Base-by-base conservation (phyloP, 148 eudicot genomes). In the Vaccinium myrtillus region DNA sequence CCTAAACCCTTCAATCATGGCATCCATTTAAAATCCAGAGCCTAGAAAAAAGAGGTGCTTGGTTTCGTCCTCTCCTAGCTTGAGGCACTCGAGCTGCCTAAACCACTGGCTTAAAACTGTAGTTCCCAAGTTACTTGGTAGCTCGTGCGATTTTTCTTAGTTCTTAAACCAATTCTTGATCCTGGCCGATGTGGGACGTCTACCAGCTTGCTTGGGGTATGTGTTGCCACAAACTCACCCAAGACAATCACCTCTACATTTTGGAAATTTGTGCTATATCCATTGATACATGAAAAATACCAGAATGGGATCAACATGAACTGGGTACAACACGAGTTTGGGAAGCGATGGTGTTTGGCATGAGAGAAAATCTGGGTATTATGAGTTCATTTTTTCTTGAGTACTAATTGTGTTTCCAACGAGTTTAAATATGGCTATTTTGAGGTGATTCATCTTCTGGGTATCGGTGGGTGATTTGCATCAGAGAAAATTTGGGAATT, bases 341-440 rank as follows among this genome's bases (percentile, higher is more conserved):
- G 83, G 30, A 54, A 36, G 23, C n/a, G 32, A 1, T 46, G 11
- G 8, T 81, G 75, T 81, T 81, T 61, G 83, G 75, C 54, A 80
- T 48, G 75, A 25, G 27, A 48, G 55, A 77, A 59, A 65, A 43
- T 80, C 18, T 69, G 23, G 81, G 43, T 27, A 5, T 78, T 54
- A 6, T 6, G 46, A 54, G 65, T 46, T 51, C 48, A 30, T 27
- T 25, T 11, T 80, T 32, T 59, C 21, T 10, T 80, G 82, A 49
- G 63, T 81, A 25, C 15, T 67, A 19, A 6, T 43, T 43, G 4
- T 81, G 75, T 81, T 81, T 61, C 75, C 56, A 18, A 61, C 5
- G 46, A 43, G 46, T 43, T 43, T 43, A 43, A 43, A 43, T 43
- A 53, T 53, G 55, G 55, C 15, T 53, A 53, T 1, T 53, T 53